These are phyloP conservation scores for Tephrocybe sp. DNA, from an alignment of 768 basidiomycete species.

Conservation along the genomic window DNA sequence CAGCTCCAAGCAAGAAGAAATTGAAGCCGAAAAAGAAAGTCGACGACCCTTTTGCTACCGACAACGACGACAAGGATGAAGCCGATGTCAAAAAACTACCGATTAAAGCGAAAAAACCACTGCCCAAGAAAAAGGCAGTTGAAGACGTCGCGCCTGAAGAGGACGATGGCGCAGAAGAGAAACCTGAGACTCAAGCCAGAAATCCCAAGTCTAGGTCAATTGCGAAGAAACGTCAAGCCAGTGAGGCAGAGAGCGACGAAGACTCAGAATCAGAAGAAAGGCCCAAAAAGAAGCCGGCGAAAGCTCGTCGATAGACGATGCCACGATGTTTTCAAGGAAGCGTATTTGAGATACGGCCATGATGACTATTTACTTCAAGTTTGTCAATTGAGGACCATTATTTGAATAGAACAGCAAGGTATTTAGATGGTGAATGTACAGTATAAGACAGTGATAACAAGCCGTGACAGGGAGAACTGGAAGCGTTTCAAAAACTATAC, in stretches of 20 bases:
- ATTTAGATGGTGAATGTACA: too few relatives aligned
- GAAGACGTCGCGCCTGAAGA: slow-evolving; percentile 41
- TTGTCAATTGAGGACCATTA: too few relatives aligned
- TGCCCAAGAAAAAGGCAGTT: slow-evolving; percentile 43
- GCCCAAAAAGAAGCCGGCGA: slow-evolving; percentile 26
- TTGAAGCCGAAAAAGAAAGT: slow-evolving; percentile 46
- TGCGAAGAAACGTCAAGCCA: slow-evolving; percentile 20
- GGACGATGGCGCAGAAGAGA: slow-evolving; percentile 19
- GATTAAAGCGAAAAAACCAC: slow-evolving; percentile 28
- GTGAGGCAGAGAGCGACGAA: slow-evolving; percentile 16
- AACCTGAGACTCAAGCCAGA: slow-evolving; percentile 2
- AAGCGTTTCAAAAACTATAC: too few relatives aligned
- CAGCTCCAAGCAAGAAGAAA: slow-evolving; percentile 33
- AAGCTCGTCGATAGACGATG: not conserved
- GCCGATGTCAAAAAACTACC: slow-evolving; percentile 9
- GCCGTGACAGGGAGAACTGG: too few relatives aligned
- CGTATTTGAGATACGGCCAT: too few relatives aligned
- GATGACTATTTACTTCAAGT: too few relatives aligned
- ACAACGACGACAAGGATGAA: slow-evolving; percentile 30
- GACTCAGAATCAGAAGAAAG: slow-evolving; percentile 27
- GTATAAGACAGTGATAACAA: too few relatives aligned
- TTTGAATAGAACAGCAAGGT: too few relatives aligned
- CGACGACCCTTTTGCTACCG: slow-evolving; percentile 59
- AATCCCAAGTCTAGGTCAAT: not conserved
- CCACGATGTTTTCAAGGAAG: too few relatives aligned